These are phyloP conservation scores for Alternaria metachromatica DNA, from an alignment of 2,329 filamentous ascomycete genomes.

Conservation along the genomic window DNA sequence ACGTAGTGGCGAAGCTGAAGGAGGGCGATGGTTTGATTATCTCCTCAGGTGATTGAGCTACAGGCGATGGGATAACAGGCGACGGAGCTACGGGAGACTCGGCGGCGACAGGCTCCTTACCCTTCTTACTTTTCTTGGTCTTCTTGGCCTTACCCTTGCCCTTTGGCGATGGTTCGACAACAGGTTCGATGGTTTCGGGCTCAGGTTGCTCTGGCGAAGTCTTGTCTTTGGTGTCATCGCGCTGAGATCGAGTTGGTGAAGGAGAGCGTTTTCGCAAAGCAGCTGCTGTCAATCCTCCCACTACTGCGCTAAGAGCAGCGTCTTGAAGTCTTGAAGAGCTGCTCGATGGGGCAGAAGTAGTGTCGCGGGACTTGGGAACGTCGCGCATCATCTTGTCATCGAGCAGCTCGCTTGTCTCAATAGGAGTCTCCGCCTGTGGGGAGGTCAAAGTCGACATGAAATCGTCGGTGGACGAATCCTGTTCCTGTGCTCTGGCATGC, in stretches of 20 bases:
- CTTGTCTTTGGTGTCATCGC: conserved; percentile 23
- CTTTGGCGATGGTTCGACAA: conserved; percentile 22
- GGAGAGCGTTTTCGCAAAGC: conserved; percentile 21
- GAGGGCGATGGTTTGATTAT: conserved; percentile 3
- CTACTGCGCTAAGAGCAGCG: conserved; percentile 35
- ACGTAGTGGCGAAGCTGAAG: conserved; percentile 30
- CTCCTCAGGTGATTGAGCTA: conserved; percentile 9
- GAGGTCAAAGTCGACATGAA: conserved; percentile 12
- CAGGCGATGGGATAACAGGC: not conserved
- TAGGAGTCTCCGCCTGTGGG: conserved; percentile 19
- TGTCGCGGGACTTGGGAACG: conserved; percentile 7
- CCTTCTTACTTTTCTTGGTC: conserved; percentile 35
- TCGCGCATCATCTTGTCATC: conserved; percentile 36
- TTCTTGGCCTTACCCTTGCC: conserved; percentile 36
- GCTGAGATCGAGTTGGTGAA: conserved; percentile 20
- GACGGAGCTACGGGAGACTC: conserved; percentile 5
- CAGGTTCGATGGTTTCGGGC: conserved; percentile 7
- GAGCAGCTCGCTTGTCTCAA: conserved; percentile 32
- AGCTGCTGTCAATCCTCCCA: conserved; percentile 34
- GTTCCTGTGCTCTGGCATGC: conserved; percentile 17
- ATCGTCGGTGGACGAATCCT: conserved; percentile 19
- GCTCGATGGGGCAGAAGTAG: conserved; percentile 25
- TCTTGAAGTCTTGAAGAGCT: conserved; percentile 36
- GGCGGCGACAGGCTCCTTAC: conserved; percentile 33
- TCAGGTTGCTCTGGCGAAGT: conserved; percentile 9